These are phyloP conservation scores for Dimargaris cristalligena DNA, from an alignment of 192 early-diverging fungal genomes.

Conservation along the genomic window DNA sequence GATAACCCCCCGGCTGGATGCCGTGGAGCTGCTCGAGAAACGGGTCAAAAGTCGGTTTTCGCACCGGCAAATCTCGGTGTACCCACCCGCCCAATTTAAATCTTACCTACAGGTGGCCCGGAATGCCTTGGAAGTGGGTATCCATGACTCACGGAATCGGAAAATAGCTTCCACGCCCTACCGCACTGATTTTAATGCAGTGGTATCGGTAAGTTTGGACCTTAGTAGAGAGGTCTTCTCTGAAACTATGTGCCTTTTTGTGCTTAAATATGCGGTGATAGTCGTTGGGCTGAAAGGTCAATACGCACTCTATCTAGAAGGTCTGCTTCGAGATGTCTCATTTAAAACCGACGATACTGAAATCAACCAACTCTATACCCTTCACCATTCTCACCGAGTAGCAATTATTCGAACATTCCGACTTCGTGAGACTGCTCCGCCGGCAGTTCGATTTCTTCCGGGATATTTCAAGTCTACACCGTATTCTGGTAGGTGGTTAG, in stretches of 20 bases:
- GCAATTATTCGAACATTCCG: no score
- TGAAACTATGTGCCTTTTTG: no score
- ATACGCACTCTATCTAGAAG: no score
- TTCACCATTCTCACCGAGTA: no score
- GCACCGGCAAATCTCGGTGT: constrained; percentile 61
- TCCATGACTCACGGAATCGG: background rate
- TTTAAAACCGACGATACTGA: no score
- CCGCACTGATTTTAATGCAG: constrained; percentile 29
- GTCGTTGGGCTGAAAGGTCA: no score
- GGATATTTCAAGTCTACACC: constrained; percentile 33
- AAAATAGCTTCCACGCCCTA: constrained; percentile 11
- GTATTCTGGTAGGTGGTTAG: constrained; percentile 33
- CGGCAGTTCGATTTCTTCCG: constrained; percentile 39
- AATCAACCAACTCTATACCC: no score
- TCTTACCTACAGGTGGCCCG: constrained; percentile 40
- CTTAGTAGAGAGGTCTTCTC: no score
- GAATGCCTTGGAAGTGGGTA: constrained; percentile 22
- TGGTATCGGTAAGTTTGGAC: constrained; percentile 25
- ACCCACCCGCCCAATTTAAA: constrained; percentile 33
- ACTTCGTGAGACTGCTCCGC: constrained; percentile 26
- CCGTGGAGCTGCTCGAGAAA: constrained; percentile 75
- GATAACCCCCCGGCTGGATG: constrained; percentile 61
- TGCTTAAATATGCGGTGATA: no score
- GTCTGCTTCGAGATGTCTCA: no score
- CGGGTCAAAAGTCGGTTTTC: constrained; percentile 91